Percentiles rank a stretch among this genome's conserved stretches.
phyloP scores from a whole-genome alignment of 2,329 filamentous ascomycete species.

The Neoscytalidium dimidiatum region DNA sequence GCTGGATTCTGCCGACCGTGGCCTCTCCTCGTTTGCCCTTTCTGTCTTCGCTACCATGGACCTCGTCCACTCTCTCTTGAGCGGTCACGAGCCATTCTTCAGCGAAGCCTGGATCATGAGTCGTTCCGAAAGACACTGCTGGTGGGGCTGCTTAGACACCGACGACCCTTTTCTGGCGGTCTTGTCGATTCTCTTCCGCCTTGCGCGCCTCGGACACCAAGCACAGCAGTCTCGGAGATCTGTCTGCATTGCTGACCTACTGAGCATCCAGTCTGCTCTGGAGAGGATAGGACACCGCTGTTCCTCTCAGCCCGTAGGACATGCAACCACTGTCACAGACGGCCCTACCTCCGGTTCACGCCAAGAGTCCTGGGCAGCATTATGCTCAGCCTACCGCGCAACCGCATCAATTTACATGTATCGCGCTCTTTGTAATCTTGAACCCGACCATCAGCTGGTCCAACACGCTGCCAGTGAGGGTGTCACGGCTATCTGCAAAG shows the following conservation, averaged over 20 bases:
- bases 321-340: not conserved
- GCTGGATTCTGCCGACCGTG: not conserved
- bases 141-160: not conserved
- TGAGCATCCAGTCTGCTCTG: not conserved
- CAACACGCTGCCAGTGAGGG: not conserved
- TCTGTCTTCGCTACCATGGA: slow-evolving; percentile 5
- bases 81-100: not conserved
- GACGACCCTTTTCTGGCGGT: not conserved
- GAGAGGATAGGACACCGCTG: not conserved
- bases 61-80: not conserved
- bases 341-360: not conserved
- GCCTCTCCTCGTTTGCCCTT: not conserved
- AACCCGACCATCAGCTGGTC: not conserved
- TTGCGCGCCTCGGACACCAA: not conserved
- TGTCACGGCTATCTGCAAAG: not conserved
- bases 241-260: not conserved
- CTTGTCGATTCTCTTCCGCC: not conserved
- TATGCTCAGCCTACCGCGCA: not conserved
- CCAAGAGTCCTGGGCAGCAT: not conserved
- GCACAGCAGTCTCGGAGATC: not conserved
- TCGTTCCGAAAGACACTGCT: not conserved
- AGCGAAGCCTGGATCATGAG: not conserved
- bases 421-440: not conserved
- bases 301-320: not conserved
- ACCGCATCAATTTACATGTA: not conserved